Evolutionary conservation across 768 basidiomycete genomes (phyloP).

Genomic region (Sporobolomyces roseus): DNA sequence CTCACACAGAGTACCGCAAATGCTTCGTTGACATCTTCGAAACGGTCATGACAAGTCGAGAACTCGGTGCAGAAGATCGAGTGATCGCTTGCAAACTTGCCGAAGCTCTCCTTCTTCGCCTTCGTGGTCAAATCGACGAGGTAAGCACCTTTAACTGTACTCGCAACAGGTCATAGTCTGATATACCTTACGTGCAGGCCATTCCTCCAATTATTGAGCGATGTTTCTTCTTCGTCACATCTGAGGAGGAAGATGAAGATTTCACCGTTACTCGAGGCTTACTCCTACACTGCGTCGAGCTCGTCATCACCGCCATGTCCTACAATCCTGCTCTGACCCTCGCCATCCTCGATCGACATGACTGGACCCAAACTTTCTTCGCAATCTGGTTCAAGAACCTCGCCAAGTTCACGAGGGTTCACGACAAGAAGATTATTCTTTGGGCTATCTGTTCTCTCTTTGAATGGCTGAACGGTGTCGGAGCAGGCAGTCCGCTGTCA

Average conservation of each 20-base stretch:
- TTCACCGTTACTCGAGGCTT: constrained; percentile 61
- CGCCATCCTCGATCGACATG: constrained; percentile 65
- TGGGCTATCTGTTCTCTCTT: constrained; percentile 70
- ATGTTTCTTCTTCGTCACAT: constrained; percentile 59
- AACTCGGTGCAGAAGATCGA: constrained; percentile 76
- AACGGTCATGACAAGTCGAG: constrained; percentile 63
- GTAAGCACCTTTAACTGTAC: too few relatives aligned
- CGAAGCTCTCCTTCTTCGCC: constrained; percentile 74
- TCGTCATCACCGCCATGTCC: constrained; percentile 73
- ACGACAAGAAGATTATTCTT: constrained; percentile 82
- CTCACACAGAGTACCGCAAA: constrained; percentile 67
- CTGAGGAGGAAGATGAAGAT: constrained; percentile 37
- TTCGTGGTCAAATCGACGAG: constrained; percentile 72
- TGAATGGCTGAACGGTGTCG: constrained; percentile 65
- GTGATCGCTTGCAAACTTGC: constrained; percentile 80
- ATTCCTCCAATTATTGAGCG: constrained; percentile 65
- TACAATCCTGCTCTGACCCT: constrained; percentile 78
- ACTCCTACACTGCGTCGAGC: constrained; percentile 72
- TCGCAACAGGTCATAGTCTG: too few relatives aligned
- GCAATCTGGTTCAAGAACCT: constrained; percentile 71
- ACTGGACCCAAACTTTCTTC: constrained; percentile 71
- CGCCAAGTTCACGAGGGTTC: constrained; percentile 66
- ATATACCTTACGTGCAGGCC: too few relatives aligned
- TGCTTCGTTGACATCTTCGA: constrained; percentile 81
- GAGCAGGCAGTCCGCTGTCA: constrained; percentile 37